Base-by-base conservation (phyloP, 345 rosid species). In the Euphorbia tirucalli region DNA sequence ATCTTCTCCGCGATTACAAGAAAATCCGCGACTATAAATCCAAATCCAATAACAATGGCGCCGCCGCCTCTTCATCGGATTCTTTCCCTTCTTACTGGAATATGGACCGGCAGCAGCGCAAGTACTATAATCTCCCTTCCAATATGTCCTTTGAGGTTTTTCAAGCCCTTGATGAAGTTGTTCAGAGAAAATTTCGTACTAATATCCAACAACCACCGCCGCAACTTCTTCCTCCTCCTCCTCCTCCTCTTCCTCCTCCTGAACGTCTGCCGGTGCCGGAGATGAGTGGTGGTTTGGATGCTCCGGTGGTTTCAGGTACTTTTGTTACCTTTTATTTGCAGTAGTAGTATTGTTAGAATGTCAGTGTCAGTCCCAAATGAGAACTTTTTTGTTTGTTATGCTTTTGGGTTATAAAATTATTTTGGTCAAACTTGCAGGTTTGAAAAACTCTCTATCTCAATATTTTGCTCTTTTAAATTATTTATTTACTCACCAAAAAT, bases 361-460 rank as follows among this genome's bases (percentile, higher is more conserved):
- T 48, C 69, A 66, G 71, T 80, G 83, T 80, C 83, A 80, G 83
- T 80, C 77, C 68, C 77, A 75, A 73, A 75, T 65, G 80, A 72
- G 65, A 69, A 72, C 63, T 4, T 57, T 52, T 68, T 75, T 79
- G 74, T 61, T 71, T 61, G 74, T 71, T 44, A 21, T 79, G 74
- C 66, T 62, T 74, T 75, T 35, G 61, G 25, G 82, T 30, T 71
- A 61, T 60, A 41, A 61, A 61, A 62, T 16, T 30, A 46, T 57
- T 65, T 63, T 67, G 74, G 84, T 81, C 84, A 81, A 81, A 81
- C 69, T 71, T 81, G 77, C 84, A 81, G 84, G 60, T 74, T 73
- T 81, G 81, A 77, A 80, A 77, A 77, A 46, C 49, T 7, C 48
- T 31, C 71, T 74, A 78, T n/a, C n/a, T n/a, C n/a, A n/a, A n/a